Base-by-base conservation (phyloP, 192 early-diverging fungal species). In the Glomus cerebriforme region DNA sequence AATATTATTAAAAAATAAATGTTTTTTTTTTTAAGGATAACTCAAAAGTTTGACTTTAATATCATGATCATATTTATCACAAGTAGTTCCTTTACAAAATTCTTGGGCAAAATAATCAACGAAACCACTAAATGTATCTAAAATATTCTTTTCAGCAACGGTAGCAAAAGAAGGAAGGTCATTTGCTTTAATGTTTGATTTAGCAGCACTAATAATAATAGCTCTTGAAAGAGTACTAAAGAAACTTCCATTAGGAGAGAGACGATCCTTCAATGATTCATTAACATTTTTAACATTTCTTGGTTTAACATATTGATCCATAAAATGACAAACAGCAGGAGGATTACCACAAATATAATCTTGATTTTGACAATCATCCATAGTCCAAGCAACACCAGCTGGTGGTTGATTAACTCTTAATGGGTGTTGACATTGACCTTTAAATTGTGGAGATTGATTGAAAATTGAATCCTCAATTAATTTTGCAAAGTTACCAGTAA, bases 341-440 rank as follows among this genome's bases (percentile, higher is more conserved):
- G 88, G 88, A 78, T 90, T 90, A 32, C 88, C 88, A 71, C 88
- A 90, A 64, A 88, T 85, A 74, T 88, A 90, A 54, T 88, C 87
- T 86, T 87, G 86, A 34, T 85, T 84, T 24, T 82, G 75, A 63
- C 88, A 90, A 66, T 90, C 87, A 3, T 84, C 83, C 78, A 85
- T 74, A 27, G 83, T 86, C 88, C 88, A 90, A 47, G 73, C 78
- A 49, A 83, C 84, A 29, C 86, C 86, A 7, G 19, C 35, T 39
- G 85, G 85, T 64, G 88, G 88, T 84, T 87, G 85, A 37, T 24
- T 82, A 7, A 90, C 82, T 67, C 85, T 78, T 37, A 79, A 79
- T 60, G 88, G 88, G 59, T 84, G 59, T 35, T 90, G 88, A 80
- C 88, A 90, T 59, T 90, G 87, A 37, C 88, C 88, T 79, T 88